Evolutionary conservation across 768 basidiomycete genomes (phyloP).

Genomic region (Sarcodon aspratus): DNA sequence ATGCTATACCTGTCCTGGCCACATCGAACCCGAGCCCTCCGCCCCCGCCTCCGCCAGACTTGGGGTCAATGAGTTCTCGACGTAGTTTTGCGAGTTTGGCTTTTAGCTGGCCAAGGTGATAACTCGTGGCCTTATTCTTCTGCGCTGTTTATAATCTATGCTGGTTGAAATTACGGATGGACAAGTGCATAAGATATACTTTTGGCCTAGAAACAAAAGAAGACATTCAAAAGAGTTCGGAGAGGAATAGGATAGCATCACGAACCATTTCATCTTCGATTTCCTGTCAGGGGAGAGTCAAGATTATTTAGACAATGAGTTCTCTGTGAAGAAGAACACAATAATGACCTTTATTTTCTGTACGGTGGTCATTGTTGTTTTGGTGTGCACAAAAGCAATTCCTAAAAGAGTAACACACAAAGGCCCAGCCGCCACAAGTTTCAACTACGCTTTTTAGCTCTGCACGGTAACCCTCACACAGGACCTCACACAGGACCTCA

Average conservation of each 20-base stretch:
- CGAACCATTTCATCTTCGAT: slow-evolving; percentile 95
- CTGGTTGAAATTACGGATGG: slow-evolving; percentile 2
- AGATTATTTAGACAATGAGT: slow-evolving; percentile 3
- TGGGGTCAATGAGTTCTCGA: slow-evolving; percentile 80
- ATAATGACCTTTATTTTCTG: slow-evolving; percentile 73
- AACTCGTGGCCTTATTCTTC: slow-evolving; percentile 94
- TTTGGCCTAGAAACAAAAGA: slow-evolving; percentile 47
- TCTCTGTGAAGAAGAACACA: slow-evolving; percentile 12
- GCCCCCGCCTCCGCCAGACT: slow-evolving; percentile 73
- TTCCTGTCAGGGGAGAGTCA: slow-evolving; percentile 37
- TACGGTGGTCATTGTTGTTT: slow-evolving; percentile 65
- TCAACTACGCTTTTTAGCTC: slow-evolving; percentile 12
- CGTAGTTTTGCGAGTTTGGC: slow-evolving; percentile 97
- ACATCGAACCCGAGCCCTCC: slow-evolving; percentile 95
- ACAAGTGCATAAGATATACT: slow-evolving; percentile 34
- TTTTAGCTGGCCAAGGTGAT: slow-evolving; percentile 93
- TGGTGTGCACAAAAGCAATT: slow-evolving; percentile 2
- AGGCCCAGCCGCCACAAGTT: slow-evolving; percentile 3
- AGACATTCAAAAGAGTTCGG: slow-evolving; percentile 3
- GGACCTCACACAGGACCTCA: slow-evolving; percentile 12
- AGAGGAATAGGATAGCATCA: slow-evolving; percentile 7
- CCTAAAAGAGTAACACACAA: slow-evolving; percentile 1
- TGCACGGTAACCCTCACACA: slow-evolving; percentile 11
- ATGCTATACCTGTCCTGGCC: slow-evolving; percentile 93
- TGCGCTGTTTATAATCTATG: slow-evolving; percentile 45